Percentiles rank a stretch among this genome's conserved stretches.
Conservation (phyloP, 2,329 filamentous ascomycete species). For the Beauveria australis region DNA sequence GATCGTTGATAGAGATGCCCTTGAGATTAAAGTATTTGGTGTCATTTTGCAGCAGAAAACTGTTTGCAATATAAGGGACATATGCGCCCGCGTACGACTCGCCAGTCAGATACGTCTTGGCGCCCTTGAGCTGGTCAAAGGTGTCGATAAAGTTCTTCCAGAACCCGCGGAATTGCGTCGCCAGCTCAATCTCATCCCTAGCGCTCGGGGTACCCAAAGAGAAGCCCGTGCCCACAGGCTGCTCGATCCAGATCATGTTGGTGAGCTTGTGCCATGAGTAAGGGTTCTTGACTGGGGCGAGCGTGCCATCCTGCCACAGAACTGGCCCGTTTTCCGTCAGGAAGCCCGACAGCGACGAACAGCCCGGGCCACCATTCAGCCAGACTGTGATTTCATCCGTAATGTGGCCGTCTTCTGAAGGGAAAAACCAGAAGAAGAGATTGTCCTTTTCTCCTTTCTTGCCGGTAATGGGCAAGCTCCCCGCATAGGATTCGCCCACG, state of each 20-base stretch:
- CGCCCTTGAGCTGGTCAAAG: constrained; percentile 48
- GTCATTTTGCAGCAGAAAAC: constrained; percentile 61
- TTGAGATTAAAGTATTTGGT: constrained; percentile 58
- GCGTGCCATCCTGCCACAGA: constrained; percentile 62
- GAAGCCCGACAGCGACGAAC: constrained; percentile 56
- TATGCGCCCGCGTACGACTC: constrained; percentile 61
- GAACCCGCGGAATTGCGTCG: constrained; percentile 60
- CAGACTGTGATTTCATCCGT: constrained; percentile 55
- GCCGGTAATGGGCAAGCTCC: constrained; percentile 48
- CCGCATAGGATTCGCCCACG: constrained; percentile 58
- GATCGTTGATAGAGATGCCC: constrained; percentile 67
- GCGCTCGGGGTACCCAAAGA: constrained; percentile 56
- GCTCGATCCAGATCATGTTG: constrained; percentile 70
- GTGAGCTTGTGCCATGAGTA: constrained; percentile 69
- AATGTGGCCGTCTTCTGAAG: constrained; percentile 40
- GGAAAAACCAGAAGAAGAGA: constrained; percentile 62
- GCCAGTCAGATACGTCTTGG: constrained; percentile 61
- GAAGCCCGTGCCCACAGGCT: constrained; percentile 61
- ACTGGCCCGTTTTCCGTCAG: constrained; percentile 73
- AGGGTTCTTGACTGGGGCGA: constrained; percentile 53
- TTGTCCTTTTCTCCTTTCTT: constrained; percentile 39
- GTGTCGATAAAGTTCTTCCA: constrained; percentile 65
- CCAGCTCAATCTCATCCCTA: constrained; percentile 54
- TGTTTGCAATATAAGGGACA: constrained; percentile 64
- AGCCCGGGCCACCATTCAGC: constrained; percentile 50